Evolutionary conservation across 768 basidiomycete genomes (phyloP).

Genomic region (Lactarius hengduanensis): DNA sequence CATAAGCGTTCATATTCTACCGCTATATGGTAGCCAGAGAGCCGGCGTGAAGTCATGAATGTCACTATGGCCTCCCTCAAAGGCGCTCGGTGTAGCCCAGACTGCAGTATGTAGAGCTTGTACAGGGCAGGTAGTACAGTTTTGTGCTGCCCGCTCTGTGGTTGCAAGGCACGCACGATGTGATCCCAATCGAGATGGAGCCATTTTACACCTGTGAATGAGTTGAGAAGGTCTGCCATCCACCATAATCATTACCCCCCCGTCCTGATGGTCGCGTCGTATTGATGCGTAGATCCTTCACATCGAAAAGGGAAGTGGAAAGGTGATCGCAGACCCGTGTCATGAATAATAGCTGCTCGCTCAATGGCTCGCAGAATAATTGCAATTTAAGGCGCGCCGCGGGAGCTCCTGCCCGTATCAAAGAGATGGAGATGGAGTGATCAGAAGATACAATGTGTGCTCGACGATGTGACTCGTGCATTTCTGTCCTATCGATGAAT

Average conservation of each 20-base stretch:
- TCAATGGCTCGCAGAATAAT: neutral
- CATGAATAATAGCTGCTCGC: neutral
- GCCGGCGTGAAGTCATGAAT: neutral
- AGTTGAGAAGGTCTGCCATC: no score
- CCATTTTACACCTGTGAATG: neutral
- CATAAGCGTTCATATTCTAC: neutral
- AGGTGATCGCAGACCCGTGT: neutral
- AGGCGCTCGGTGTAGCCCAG: neutral
- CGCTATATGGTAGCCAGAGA: neutral
- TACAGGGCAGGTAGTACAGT: neutral
- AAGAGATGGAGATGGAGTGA: neutral
- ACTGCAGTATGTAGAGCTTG: neutral
- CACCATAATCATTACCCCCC: fast-evolving
- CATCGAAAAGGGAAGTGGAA: neutral
- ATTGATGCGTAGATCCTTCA: neutral
- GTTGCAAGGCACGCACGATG: neutral
- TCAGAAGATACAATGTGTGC: neutral
- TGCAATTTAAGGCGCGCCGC: neutral
- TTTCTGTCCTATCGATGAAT: neutral
- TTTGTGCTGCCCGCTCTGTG: fast-evolving
- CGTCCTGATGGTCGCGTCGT: neutral
- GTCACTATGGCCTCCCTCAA: neutral
- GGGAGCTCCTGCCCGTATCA: neutral
- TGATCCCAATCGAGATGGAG: neutral
- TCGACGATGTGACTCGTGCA: neutral